Base-by-base conservation (phyloP, 2,329 filamentous ascomycete species). In the Escovopsis sp. region DNA sequence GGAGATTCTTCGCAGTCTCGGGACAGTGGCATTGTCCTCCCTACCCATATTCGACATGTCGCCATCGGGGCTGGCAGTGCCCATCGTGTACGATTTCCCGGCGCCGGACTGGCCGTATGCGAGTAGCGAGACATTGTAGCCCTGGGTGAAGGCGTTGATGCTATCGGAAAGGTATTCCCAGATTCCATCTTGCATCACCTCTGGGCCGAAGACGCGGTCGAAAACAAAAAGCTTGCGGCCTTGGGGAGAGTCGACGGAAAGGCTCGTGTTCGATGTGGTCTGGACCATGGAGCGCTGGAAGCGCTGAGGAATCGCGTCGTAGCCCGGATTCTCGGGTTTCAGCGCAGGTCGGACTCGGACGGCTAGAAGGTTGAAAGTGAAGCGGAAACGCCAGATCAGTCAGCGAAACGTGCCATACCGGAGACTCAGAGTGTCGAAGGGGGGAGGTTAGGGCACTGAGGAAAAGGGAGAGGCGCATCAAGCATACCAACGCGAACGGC, bases 1-100 rank as follows among this genome's bases (percentile, higher is more conserved):
- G 27, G 27, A 30, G 27, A 9, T 9, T 30, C 8, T 30, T 9
- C 11, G 11, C 27, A 8, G 27, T 11, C 8, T 30, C 9, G 20
- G 20, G 20, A 20, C 20, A 20, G 20, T 20, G 20, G 20, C 20
- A 20, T 20, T 20, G 4, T 20, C 20, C 13, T 33, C 64, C 81
- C 61, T 72, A 91, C 86, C 87, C 83, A 89, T 91, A 27, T 76
- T 62, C 70, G 50, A 52, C 89, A 72, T 24, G 67, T 70, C 55
- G 93, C 82, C 54, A 16, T 62, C 62, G 2, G 88, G 85, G 5
- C 87, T 87, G 1, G 89, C 87, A 0, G 91, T 98, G 43, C 91
- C 91, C 91, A 98, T 98, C 0, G 91, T 98, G 58, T 94, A 96
- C 3, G 89, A 96, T 65, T 98, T 98, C 52, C 91, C 91, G 10